A percentile compares a stretch with the other conserved stretches of the same genome.
phyloP scores from a whole-genome alignment of 805 yeast genomes.

The Candida koratica region DNA sequence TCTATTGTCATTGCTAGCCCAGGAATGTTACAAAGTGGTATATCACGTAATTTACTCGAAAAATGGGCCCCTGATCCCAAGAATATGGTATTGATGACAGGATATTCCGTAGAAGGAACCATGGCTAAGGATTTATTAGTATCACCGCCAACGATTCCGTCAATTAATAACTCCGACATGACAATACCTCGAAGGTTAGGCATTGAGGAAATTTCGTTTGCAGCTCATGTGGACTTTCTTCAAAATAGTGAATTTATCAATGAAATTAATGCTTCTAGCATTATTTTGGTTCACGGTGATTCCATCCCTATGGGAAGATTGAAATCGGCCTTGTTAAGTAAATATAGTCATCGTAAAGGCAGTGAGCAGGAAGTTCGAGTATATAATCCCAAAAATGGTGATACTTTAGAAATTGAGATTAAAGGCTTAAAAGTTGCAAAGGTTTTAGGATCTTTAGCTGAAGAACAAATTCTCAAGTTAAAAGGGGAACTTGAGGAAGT shows the following conservation, averaged over 20 bases:
- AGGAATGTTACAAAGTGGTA: constrained; percentile 97
- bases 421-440: constrained; percentile 83
- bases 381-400: constrained; percentile 89
- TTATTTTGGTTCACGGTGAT: constrained; percentile 95
- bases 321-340: constrained; percentile 86
- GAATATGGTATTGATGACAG: constrained; percentile 83
- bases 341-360: constrained; percentile 74
- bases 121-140: constrained; percentile 87
- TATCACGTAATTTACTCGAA: constrained; percentile 85
- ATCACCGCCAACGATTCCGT: constrained; percentile 89
- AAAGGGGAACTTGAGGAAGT: constrained; percentile 42
- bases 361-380: constrained; percentile 89
- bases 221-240: constrained; percentile 98
- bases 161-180: constrained; percentile 73
- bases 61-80: constrained; percentile 97
- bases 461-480: constrained; percentile 32
- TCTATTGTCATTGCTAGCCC: constrained; percentile 96
- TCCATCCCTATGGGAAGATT: constrained; percentile 97
- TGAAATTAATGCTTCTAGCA: constrained; percentile 74
- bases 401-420: constrained; percentile 68
- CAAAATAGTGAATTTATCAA: constrained; percentile 92
- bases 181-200: constrained; percentile 81
- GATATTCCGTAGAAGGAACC: constrained; percentile 98
- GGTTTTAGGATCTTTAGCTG: constrained; percentile 53
- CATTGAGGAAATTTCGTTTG: constrained; percentile 93